Base-by-base conservation (phyloP, 192 early-diverging fungal species). In the Coemansia sp. region DNA sequence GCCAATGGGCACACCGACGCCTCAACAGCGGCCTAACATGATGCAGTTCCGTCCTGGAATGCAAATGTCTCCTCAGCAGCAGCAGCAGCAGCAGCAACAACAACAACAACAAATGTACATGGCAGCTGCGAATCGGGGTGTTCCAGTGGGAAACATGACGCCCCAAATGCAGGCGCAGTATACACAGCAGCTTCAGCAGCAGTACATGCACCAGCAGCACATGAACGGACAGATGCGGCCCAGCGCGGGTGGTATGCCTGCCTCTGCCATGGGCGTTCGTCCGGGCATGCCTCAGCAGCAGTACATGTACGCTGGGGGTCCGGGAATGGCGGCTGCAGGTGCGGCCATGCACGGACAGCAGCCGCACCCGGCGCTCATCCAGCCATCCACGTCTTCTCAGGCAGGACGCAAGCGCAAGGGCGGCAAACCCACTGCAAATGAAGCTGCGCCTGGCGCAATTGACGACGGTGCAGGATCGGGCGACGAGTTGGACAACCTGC, bases 361-460 rank as follows among this genome's bases (percentile, higher is more conserved):
- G 33, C 58, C 62, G 24, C 76, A 79, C 33, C 70, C 70, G 11
- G 38, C 76, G 14, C 60, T 79, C n/a, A 66, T 79, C 18, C 66
- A 68, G 48, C 44, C 62, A 19, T 10, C 15, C 15, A 52, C 46
- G 36, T 55, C 63, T 6, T 18, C 32, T 22, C 63, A 57, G 14
- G 43, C 40, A 21, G 55, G 42, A 17, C 64, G 70, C 34, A 73
- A 67, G 52, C 65, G 70, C 38, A 74, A 74, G 48, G 50, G 60
- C 24, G 50, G 60, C 24, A 52, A 46, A n/a, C 11, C 53, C n/a
- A n/a, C n/a, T 3, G 50, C 32, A 19, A n/a, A 67, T 3, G 64
- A 60, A 5, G 36, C 44, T 1, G 41, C 53, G 17, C 54, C 50
- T 0, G 63, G 37, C 1, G 42, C 29, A 17, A 34, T 18, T n/a